Base-by-base conservation (phyloP, 1,284 basidiomycete genomes). In the Cutaneotrichosporon sp. region DNA sequence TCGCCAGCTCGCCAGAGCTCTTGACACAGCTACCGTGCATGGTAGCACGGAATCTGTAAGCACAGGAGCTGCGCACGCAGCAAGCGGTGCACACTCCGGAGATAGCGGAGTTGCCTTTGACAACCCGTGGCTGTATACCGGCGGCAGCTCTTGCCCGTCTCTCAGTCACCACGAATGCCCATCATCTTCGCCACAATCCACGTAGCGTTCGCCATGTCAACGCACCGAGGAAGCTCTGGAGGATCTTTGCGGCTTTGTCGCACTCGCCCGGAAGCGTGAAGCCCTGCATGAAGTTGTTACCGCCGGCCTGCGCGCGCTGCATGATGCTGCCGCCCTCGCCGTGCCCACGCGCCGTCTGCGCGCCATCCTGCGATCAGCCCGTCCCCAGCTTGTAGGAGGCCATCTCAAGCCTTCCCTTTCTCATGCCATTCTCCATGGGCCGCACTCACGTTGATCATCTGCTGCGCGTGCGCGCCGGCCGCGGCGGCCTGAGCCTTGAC, bases 241-340 rank as follows among this genome's bases (percentile, higher is more conserved):
- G 83, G 70, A 95, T 97, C 80, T 89, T 91, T 31, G 94, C 93
- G 0, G 95, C 92, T 76, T 92, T 95, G 72, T 93, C 88, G 60
- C 90, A 89, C 81, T 94, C 92, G 69, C 90, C 90, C 16, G 90
- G 90, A 32, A 97, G 83, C 53, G 86, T 88, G 82, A 96, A 96
- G 7, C 88, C 87, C 71, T 92, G 90, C 5, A 89, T 89, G 64
- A 94, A 87, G 59, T 88, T 71, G 6, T 69, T 63, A 2, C 87
- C 65, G 6, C 76, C 76, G 7, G 71, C 30, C 18, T 69, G 62
- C 0, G 76, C 77, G 46, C 70, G 64, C 10, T 46, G 42, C 42
- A 46, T 46, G 53, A 42, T 22, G 42, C 30, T 49, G 21, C 34
- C 22, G 21, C 42, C 42, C 42, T 46, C 16, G 42, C 42, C 42